phyloP scores from a whole-genome alignment of 2,329 filamentous ascomycete genomes.

The Hawksworthiomyces lignivorus region DNA sequence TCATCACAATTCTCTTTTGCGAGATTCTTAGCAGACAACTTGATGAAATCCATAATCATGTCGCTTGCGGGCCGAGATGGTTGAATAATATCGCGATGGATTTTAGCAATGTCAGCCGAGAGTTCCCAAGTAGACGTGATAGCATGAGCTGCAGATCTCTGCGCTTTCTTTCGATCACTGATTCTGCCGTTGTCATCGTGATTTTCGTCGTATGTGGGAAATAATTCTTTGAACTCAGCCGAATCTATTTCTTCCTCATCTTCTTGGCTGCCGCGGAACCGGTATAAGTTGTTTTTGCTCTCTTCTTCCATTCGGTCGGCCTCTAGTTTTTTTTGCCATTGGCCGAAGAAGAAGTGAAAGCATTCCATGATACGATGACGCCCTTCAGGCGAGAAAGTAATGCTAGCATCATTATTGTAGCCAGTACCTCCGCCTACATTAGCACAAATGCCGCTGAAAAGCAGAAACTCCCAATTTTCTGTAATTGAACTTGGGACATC shows the following conservation, averaged over 20 bases:
- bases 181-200: constrained; percentile 7
- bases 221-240: constrained; percentile 70
- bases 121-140: constrained; percentile 38
- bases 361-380: constrained; percentile 54
- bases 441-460: constrained; percentile 35
- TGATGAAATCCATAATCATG: constrained; percentile 38
- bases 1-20: constrained; percentile 18
- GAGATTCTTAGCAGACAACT: constrained; percentile 33
- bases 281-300: constrained; percentile 69
- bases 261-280: constrained; percentile 69
- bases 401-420: constrained; percentile 30
- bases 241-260: constrained; percentile 68
- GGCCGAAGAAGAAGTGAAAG: constrained; percentile 65
- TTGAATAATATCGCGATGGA: constrained; percentile 50
- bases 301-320: constrained; percentile 70
- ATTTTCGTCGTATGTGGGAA: constrained; percentile 64
- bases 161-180: constrained; percentile 20
- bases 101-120: constrained; percentile 52
- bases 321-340: constrained; percentile 73
- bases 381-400: constrained; percentile 30
- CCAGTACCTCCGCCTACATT: constrained; percentile 40
- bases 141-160: not conserved
- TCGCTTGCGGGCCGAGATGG: constrained; percentile 30
- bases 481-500: constrained; percentile 15
- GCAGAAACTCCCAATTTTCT: constrained; percentile 42